Conservation (phyloP, 2,329 filamentous ascomycete genomes). For the Laburnicola sp. region DNA sequence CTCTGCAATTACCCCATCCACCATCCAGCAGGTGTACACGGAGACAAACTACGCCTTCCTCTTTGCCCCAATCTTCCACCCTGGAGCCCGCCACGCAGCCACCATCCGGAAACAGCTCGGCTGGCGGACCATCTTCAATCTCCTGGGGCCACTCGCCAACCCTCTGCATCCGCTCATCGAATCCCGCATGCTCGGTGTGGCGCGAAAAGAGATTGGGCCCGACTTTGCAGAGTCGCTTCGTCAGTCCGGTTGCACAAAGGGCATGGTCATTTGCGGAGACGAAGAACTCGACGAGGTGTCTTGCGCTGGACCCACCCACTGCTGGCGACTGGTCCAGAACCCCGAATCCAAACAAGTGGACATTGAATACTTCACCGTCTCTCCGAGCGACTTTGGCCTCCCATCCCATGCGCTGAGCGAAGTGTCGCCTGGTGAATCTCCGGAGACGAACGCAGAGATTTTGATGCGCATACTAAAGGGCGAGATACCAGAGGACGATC, state of each 20-base stretch:
- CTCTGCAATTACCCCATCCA: constrained; percentile 70
- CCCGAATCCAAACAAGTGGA: constrained; percentile 53
- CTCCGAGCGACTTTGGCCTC: constrained; percentile 86
- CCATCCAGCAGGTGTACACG: constrained; percentile 72
- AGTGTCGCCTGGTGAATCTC: constrained; percentile 83
- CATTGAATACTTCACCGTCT: constrained; percentile 76
- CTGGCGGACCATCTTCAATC: constrained; percentile 96
- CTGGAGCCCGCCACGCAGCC: constrained; percentile 87
- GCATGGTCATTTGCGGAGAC: constrained; percentile 86
- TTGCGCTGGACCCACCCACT: constrained; percentile 83
- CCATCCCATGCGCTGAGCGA: constrained; percentile 70
- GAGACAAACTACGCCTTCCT: constrained; percentile 91
- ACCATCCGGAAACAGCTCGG: constrained; percentile 84
- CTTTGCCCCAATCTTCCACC: constrained; percentile 94
- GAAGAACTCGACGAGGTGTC: constrained; percentile 96
- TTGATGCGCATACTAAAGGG: constrained; percentile 75
- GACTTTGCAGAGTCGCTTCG: constrained; percentile 85
- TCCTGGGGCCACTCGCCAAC: constrained; percentile 89
- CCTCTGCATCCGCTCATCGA: constrained; percentile 79
- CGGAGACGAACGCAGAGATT: constrained; percentile 84
- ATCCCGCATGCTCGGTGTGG: constrained; percentile 90
- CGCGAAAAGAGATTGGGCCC: constrained; percentile 80
- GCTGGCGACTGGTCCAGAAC: constrained; percentile 74
- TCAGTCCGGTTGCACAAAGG: constrained; percentile 76
- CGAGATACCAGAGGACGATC: constrained; percentile 73